phyloP scores from a whole-genome alignment of 306 rosid species.

The Boehmeria nivea region DNA sequence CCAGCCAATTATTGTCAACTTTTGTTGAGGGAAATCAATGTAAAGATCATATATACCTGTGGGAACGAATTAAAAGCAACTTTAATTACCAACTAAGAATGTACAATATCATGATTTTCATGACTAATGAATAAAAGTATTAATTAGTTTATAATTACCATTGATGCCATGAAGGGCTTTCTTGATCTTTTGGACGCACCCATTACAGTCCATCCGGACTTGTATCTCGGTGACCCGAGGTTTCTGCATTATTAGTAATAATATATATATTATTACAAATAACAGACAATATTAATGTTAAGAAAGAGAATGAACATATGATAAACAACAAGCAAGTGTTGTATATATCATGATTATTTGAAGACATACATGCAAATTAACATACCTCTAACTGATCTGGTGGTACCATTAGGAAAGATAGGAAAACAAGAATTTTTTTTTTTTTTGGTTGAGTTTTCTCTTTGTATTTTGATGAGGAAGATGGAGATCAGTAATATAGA shows the following conservation, averaged over 20 bases:
- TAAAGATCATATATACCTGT: slow-evolving; percentile 75
- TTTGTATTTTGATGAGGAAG: slow-evolving; percentile 17
- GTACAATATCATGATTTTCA: too few relatives aligned
- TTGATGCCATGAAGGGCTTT: slow-evolving; percentile 62
- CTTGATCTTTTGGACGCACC: slow-evolving; percentile 88
- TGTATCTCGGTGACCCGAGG: slow-evolving; percentile 63
- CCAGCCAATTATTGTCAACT: slow-evolving; percentile 71
- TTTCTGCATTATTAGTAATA: slow-evolving; percentile 47
- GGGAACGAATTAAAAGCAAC: too few relatives aligned
- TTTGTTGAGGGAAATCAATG: slow-evolving; percentile 61
- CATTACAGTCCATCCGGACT: slow-evolving; percentile 91
- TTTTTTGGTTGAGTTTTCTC: too few relatives aligned
- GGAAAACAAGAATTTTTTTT: slow-evolving; percentile 24
- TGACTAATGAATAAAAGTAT: too few relatives aligned
- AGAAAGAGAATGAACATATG: too few relatives aligned
- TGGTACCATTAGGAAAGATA: slow-evolving; percentile 47
- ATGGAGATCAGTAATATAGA: slow-evolving; percentile 34
- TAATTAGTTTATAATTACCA: slow-evolving; percentile 30
- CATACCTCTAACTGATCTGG: slow-evolving; percentile 49
- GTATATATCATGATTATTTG: neutral
- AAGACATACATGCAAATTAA: neutral
- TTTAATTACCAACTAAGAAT: too few relatives aligned
- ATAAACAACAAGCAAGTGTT: neutral
- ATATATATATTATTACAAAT: neutral
- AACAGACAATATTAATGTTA: neutral